Base-by-base conservation (phyloP, 805 yeast species). In the Kodamaea sagamina region DNA sequence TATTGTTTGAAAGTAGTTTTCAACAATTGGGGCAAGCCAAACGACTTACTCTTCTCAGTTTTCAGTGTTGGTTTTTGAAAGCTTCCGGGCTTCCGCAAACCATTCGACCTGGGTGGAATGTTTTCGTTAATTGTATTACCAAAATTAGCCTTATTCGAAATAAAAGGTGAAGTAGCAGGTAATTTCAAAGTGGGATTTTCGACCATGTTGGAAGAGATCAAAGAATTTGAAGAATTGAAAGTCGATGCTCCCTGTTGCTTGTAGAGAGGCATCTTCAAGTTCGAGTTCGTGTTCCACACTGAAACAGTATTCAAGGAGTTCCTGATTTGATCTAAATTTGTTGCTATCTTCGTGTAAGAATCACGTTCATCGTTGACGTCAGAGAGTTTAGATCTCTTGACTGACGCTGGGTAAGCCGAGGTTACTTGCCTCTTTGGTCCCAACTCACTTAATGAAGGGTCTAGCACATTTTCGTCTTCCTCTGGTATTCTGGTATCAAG, bases 21-120 rank as follows among this genome's bases (percentile, higher is more conserved):
- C 28, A 41, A 35, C 21, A 43, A 32, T n/a, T 37, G 47, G 2
- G 68, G 63, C 36, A 58, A 57, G n/a, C 59, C 61, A 31, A 58
- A 40, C 18, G 55, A 40, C 21, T 41, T 41, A 3, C 40, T 53
- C 28, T 51, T 55, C 8, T 52, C 60, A 12, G 43, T 41, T 24
- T 51, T 55, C 4, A 48, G 36, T 19, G 43, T 36, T 13, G 70
- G 70, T 41, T 59, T 51, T 50, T 63, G 69, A 49, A 65, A 65
- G 47, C 62, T 61, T 24, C 65, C 62, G 5, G 71, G 72, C 48
- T 58, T 62, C 50, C 57, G 57, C 39, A 65, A 58, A 8, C 57
- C 58, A 11, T 42, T 27, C 8, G 27, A 32, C 12, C 24, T 42
- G 16, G 43, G 1, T 4, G 32, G 36, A 10, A 50, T 26, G 18